Evolutionary conservation across 2,329 filamentous ascomycete species (phyloP), one percentile per base, ranked within the genome.

Genomic region (Hortaea sp.): DNA sequence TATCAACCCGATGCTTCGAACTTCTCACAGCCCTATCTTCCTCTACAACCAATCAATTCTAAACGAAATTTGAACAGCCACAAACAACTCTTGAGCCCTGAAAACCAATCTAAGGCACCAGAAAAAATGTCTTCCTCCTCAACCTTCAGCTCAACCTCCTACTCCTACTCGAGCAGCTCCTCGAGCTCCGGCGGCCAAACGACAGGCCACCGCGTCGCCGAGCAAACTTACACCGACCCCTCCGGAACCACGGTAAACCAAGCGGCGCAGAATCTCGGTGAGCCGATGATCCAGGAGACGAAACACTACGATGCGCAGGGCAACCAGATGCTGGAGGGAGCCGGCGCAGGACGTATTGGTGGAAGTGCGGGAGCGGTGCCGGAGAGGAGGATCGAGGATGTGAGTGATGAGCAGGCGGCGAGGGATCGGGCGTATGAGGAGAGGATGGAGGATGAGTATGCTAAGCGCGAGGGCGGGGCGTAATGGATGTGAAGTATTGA

Each of bases 401-500:
- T 61, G 30, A 57, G 45, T 38, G 54, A 57, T 41, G 50, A 52
- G 13, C 41, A 55, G 39, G 52, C 46, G 6, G 41, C 46, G 48
- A 50, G 49, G 39, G 57, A 60, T 50, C 30, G 47, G 13, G 41
- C 50, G 48, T 59, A 59, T 41, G 54, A 58, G 44, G 58, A 59
- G 51, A 52, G 53, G 43, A 58, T 61, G 41, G 55, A 60, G 49
- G 57, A 57, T 3, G 56, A 62, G 53, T 60, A 63, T 46, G 59
- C 60, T 12, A 63, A 63, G 55, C 49, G 60, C 9, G 57, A 63
- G 49, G 58, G 60, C 6, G 60, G 60, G 41, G 59, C 60, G 12
- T 53, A 41, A 49, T 20, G 20, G 20, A 20, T 20, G 20, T 20
- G 2, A 20, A 20, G 20, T 20, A 20, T 20, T 20, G 20, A 20